Base-by-base conservation (phyloP, 2,329 filamentous ascomycete species). In the Graphiopsis chlorocephala region DNA sequence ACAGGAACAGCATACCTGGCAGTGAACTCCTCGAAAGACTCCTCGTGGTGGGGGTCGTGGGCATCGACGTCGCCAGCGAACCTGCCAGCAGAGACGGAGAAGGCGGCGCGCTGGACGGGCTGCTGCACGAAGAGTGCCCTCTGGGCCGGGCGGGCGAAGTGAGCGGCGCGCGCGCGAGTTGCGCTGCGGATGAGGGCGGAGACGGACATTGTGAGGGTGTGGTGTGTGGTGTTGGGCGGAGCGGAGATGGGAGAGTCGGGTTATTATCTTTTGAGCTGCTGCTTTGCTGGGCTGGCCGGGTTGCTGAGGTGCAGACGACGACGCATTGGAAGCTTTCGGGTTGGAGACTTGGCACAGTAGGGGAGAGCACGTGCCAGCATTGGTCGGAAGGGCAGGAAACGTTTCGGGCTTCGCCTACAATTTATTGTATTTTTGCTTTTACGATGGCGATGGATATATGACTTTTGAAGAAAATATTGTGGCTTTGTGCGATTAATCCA, bases 1-100 rank as follows among this genome's bases (percentile, higher is more conserved):
- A 45, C n/a, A 31, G 33, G 50, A n/a, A 31, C 28, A 17, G 45
- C 84, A 73, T 91, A 99, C 95, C 95, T 93, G 75, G 93, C 90
- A 82, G 91, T 93, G 83, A 99, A 99, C 85, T 98, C 93, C 85
- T 99, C 95, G 75, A 97, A 99, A 76, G 91, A 96, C 88, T 99
- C 95, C 82, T 99, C 95, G 77, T 89, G 87, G 81, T 96, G 91
- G 77, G 81, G 80, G 69, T 85, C 82, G 65, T 75, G 74, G 62
- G 74, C 68, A 71, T 77, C 73, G 71, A 73, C 69, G 65, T 72
- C 74, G 33, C 60, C 60, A 29, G 60, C 60, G 60, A 62, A 45
- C 48, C 31, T 62, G 60, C 60, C 50, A 50, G 60, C 48, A 50
- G 31, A 38, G 48, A 52, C 47, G 35, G 60, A 62, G 60, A 62